Evolutionary conservation across 2,329 filamentous ascomycete genomes (phyloP), one percentile per base, ranked within the genome.

Genomic region (Fusarium sp.): DNA sequence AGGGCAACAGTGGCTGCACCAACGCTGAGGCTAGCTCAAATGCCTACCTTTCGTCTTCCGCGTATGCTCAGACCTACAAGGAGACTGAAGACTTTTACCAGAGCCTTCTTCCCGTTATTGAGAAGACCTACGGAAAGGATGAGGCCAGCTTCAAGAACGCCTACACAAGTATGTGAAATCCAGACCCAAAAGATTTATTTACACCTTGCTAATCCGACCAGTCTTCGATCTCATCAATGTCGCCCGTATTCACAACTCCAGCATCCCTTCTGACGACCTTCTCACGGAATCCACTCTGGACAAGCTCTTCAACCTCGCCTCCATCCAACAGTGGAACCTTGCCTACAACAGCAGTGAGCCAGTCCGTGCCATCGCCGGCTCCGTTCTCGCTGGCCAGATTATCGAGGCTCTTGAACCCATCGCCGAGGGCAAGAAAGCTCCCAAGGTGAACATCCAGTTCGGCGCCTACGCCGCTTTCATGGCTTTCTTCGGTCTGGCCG

Each of bases 311-410:
- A 86, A 86, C n/a, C 88, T 96, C 31, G 94, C 94, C 72, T 89
- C 94, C 77, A 82, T 84, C 62, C 92, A 96, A 79, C 92, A 98
- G 79, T 97, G 88, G 84, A 91, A 90, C 75, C 88, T 96, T 16
- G 93, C 93, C 55, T 97, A 91, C 87, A 95, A 97, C 81, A 80
- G 83, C 69, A 91, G 89, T 80, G 92, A 94, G 74, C 82, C 86
- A 45, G 83, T 86, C 71, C 86, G 88, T 55, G 85, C 88, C 71
- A 84, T 90, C 69, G 83, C 85, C 4, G 88, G 87, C 66, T 80
- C 84, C 59, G 86, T 88, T 25, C 82, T 90, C 5, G 87, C 86
- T 3, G 86, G 83, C 44, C 83, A 89, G 77, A 79, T 89, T 65
- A 70, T 89, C 45, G 78, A 81, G 62, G 80, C 84, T 58, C 83